Base-by-base conservation (phyloP, 768 basidiomycete genomes). In the Amanita thiersii region DNA sequence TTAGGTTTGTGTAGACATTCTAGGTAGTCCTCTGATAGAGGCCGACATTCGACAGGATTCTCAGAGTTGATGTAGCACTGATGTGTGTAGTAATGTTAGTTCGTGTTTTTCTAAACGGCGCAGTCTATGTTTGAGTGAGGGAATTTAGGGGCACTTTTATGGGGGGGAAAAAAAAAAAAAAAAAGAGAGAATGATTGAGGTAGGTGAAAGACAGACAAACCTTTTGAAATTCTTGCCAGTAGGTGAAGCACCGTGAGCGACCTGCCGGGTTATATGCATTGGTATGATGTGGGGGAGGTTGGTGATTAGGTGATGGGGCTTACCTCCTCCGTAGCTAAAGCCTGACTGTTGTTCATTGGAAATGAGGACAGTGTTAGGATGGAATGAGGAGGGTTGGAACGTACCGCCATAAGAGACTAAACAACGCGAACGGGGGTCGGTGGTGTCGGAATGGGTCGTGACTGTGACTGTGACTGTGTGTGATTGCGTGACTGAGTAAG, bases 141-240 rank as follows among this genome's bases (percentile, higher is more conserved):
- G 9, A 30, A 9, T 30, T 30, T 30, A 30, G 29, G 14, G 29
- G n/a, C n/a, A n/a, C n/a, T n/a, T n/a, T n/a, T n/a, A n/a, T n/a
- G n/a, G 11, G 21, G 32, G 26, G 18, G 28, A 17, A 26, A n/a
- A n/a, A n/a, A n/a, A n/a, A n/a, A n/a, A n/a, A n/a, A 50, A 25
- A 26, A 17, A 25, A 20, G 36, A n/a, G 23, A 21, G n/a, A 9
- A 8, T 20, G 36, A 37, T 19, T 50, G 41, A 36, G 11, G 18
- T 2, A 17, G 9, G 26, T 9, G 17, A 19, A 28, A 30, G 5
- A 11, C 7, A 28, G 35, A 40, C 54, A 19, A 44, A 82, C 85
- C 56, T 81, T 84, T 50, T 79, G 71, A 64, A 88, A 86, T 60
- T 92, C 87, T 55, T 92, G 90, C 90, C 91, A 94, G 65, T 83